phyloP scores from a whole-genome alignment of 495 filamentous ascomycete genomes.

The Tirmania nivea region DNA sequence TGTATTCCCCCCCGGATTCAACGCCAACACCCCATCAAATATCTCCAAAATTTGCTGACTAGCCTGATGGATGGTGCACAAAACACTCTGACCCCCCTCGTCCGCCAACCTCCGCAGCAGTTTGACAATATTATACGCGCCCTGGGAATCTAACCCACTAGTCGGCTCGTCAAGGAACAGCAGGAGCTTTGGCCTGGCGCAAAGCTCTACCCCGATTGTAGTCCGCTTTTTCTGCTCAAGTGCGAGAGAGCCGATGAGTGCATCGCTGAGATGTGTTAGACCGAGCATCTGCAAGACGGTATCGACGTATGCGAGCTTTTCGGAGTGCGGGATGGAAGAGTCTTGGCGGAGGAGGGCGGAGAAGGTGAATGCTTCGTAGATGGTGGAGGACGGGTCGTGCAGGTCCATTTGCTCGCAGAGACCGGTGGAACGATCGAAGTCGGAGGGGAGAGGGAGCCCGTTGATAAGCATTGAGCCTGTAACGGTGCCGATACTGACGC shows the following conservation, averaged over 20 bases:
- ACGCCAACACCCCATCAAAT: constrained; percentile 50
- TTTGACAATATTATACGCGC: constrained; percentile 53
- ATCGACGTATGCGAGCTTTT: constrained; percentile 40
- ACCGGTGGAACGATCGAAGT: constrained; percentile 64
- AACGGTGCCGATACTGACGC: constrained; percentile 50
- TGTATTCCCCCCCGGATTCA: constrained; percentile 48
- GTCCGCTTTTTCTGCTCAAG: constrained; percentile 47
- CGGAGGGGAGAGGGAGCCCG: constrained; percentile 39
- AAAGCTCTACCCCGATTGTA: constrained; percentile 76
- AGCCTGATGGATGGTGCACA: constrained; percentile 58
- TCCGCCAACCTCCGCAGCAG: constrained; percentile 65
- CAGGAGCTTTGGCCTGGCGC: constrained; percentile 56
- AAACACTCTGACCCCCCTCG: constrained; percentile 42
- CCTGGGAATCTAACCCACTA: constrained; percentile 60
- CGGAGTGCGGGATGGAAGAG: constrained; percentile 28
- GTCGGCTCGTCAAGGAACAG: constrained; percentile 66
- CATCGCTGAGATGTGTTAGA: constrained; percentile 33
- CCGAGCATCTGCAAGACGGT: constrained; percentile 40
- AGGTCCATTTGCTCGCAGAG: constrained; percentile 79
- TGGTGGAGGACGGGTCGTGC: constrained; percentile 44
- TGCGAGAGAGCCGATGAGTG: constrained; percentile 12
- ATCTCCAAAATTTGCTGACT: constrained; percentile 36
- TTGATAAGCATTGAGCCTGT: constrained; percentile 59
- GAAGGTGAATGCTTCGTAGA: constrained; percentile 45
- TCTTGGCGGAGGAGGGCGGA: constrained; percentile 43